A percentile compares a stretch with the other conserved stretches of the same genome.
These are phyloP conservation scores for Paraconiothyrium brasiliense DNA, from an alignment of 2,329 filamentous ascomycete species.

Conservation along the genomic window DNA sequence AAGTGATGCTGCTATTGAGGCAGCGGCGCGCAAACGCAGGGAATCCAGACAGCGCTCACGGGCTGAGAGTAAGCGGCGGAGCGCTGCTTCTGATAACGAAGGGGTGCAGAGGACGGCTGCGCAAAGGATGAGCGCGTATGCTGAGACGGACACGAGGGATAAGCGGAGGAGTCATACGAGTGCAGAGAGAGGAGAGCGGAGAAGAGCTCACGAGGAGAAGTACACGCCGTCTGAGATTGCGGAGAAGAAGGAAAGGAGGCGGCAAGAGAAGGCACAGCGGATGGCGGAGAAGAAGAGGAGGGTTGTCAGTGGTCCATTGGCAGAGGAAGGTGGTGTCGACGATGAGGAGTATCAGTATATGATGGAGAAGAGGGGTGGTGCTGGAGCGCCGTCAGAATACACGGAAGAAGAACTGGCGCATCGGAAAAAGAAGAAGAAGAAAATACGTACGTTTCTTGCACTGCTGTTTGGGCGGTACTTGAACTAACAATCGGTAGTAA, in stretches of 20 bases:
- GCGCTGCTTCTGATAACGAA: conserved; percentile 20
- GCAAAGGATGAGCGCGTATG: conserved; percentile 32
- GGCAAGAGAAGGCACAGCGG: conserved; percentile 55
- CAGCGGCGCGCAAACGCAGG: conserved; percentile 32
- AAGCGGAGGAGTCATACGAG: conserved; percentile 41
- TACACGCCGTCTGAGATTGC: conserved; percentile 52
- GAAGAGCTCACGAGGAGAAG: conserved; percentile 37
- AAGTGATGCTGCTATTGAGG: conserved; percentile 35
- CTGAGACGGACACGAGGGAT: conserved; percentile 30
- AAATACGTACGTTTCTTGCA: conserved; percentile 63
- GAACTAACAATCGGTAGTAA: conserved; percentile 40
- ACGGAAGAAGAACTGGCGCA: conserved; percentile 51
- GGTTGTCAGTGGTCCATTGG: conserved; percentile 57
- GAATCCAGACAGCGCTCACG: conserved; percentile 24
- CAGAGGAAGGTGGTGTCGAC: conserved; percentile 56
- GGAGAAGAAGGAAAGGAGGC: conserved; percentile 49
- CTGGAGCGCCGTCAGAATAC: conserved; percentile 43
- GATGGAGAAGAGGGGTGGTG: conserved; percentile 54
- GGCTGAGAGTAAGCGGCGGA: conserved; percentile 27
- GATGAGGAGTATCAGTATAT: conserved; percentile 53
- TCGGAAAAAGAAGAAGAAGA: conserved; percentile 59
- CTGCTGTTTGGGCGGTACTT: neutral
- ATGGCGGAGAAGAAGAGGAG: conserved; percentile 51
- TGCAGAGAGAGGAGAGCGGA: conserved; percentile 41
- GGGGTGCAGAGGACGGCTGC: conserved; percentile 31